Evolutionary conservation across 345 rosid genomes (phyloP).

Genomic region (Odontarrhena argentea): DNA sequence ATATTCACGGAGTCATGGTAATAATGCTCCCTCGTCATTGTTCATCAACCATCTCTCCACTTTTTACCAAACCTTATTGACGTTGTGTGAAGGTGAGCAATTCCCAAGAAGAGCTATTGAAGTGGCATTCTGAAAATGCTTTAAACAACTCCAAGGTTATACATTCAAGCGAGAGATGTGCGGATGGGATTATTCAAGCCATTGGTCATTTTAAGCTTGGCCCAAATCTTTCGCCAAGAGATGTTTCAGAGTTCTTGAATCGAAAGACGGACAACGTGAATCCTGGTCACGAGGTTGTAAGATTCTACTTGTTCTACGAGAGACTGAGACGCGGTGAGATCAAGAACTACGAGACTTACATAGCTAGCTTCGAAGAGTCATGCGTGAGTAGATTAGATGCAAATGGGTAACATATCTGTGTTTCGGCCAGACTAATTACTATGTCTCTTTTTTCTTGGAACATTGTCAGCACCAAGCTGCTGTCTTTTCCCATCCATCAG

Average conservation of each 20-base stretch:
- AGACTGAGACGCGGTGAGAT: slow-evolving; percentile 89
- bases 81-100: slow-evolving; percentile 64
- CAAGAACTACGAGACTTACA: slow-evolving; percentile 62
- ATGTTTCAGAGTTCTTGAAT: slow-evolving; percentile 48
- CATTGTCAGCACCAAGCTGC: slow-evolving; percentile 57
- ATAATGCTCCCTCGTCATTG: slow-evolving; percentile 21
- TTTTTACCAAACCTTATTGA: too few relatives aligned
- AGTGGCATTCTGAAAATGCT: slow-evolving; percentile 89
- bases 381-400: slow-evolving; percentile 54
- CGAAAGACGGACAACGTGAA: slow-evolving; percentile 34
- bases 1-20: slow-evolving; percentile 92
- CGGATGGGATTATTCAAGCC: slow-evolving; percentile 91
- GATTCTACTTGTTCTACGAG: slow-evolving; percentile 72
- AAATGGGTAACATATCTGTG: background rate
- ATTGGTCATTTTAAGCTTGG: slow-evolving; percentile 89
- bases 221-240: slow-evolving; percentile 80
- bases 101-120: slow-evolving; percentile 93
- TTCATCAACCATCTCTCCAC: too few relatives aligned
- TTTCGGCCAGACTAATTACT: slow-evolving; percentile 13
- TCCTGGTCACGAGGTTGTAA: slow-evolving; percentile 62
- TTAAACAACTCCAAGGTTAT: slow-evolving; percentile 70
- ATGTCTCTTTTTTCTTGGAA: slow-evolving; percentile 6
- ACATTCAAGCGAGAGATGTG: slow-evolving; percentile 89
- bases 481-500: slow-evolving; percentile 67
- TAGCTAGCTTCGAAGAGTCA: slow-evolving; percentile 61